Evolutionary conservation across 2,329 filamentous ascomycete genomes (phyloP).

Genomic region (Grosmannia clavigera): DNA sequence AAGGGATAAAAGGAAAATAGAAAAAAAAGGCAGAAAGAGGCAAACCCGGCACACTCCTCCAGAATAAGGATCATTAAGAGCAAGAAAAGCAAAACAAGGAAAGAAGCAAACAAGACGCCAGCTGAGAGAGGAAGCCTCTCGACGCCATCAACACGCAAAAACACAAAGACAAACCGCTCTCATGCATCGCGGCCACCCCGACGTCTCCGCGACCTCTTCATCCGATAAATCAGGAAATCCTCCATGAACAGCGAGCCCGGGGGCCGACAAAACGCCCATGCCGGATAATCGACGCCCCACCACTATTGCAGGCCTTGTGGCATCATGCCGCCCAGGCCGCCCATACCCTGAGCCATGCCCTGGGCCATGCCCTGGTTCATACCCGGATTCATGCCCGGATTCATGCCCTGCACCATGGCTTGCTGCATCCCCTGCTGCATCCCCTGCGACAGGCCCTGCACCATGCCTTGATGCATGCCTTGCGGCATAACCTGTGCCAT

Average conservation of each 20-base stretch:
- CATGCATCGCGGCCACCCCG: neutral
- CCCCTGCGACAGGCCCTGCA: constrained; percentile 6
- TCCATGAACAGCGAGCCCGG: too few relatives aligned
- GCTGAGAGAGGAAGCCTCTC: too few relatives aligned
- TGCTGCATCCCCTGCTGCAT: constrained; percentile 5
- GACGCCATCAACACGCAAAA: neutral
- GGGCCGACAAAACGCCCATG: neutral
- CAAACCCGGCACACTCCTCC: neutral
- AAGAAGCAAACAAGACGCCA: neutral
- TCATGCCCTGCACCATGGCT: constrained; percentile 5
- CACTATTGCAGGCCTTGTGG: neutral
- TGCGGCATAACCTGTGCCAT: constrained; percentile 3
- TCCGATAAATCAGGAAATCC: too few relatives aligned
- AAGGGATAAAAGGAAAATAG: neutral
- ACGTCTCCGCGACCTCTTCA: too few relatives aligned
- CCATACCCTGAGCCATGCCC: neutral
- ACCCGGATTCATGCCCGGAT: neutral
- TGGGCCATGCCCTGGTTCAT: neutral
- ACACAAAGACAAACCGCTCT: neutral
- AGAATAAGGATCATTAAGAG: neutral
- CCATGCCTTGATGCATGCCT: constrained; percentile 3
- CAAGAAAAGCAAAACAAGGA: neutral
- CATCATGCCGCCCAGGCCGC: neutral
- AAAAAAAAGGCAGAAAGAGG: neutral
- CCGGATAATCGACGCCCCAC: neutral